phyloP scores from a whole-genome alignment of 345 rosid species.

The Psidium friedrichsthalianum region DNA sequence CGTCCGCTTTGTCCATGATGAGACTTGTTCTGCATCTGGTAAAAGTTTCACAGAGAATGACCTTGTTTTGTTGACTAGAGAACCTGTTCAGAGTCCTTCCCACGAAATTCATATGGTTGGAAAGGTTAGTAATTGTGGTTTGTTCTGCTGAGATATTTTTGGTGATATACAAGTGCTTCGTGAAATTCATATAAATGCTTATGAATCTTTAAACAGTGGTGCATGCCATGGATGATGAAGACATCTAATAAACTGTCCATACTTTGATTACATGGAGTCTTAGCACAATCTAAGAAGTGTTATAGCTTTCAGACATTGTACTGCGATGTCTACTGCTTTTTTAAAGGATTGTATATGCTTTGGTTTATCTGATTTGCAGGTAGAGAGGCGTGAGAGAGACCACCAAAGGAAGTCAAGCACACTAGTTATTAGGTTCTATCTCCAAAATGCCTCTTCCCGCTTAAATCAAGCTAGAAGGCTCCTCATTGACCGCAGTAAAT shows the following conservation, averaged over 20 bases:
- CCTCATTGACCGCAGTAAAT: constrained; percentile 90
- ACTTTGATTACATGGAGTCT: not conserved
- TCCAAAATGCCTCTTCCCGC: constrained; percentile 64
- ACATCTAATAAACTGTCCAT: not conserved
- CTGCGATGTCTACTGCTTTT: not conserved
- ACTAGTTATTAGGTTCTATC: constrained; percentile 65
- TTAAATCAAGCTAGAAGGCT: constrained; percentile 85
- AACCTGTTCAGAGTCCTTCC: constrained; percentile 36
- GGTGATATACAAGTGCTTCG: not conserved
- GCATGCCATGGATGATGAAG: not conserved
- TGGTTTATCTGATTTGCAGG: constrained; percentile 35
- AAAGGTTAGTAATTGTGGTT: constrained; percentile 41
- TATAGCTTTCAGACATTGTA: not conserved
- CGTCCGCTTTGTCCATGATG: constrained; percentile 87
- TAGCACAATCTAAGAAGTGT: not conserved
- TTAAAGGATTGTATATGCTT: not conserved
- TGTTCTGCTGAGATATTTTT: not conserved
- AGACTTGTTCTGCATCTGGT: constrained; percentile 35
- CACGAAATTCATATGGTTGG: constrained; percentile 73
- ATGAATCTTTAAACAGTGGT: not conserved
- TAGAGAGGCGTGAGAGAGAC: constrained; percentile 96
- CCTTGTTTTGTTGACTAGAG: constrained; percentile 83
- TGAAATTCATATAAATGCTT: not conserved
- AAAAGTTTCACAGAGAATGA: constrained; percentile 80
- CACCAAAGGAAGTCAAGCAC: constrained; percentile 59